Percentiles rank a stretch among this genome's conserved stretches.
Conservation (phyloP, 2,329 filamentous ascomycete genomes). For the Paecilomyces formosus region DNA sequence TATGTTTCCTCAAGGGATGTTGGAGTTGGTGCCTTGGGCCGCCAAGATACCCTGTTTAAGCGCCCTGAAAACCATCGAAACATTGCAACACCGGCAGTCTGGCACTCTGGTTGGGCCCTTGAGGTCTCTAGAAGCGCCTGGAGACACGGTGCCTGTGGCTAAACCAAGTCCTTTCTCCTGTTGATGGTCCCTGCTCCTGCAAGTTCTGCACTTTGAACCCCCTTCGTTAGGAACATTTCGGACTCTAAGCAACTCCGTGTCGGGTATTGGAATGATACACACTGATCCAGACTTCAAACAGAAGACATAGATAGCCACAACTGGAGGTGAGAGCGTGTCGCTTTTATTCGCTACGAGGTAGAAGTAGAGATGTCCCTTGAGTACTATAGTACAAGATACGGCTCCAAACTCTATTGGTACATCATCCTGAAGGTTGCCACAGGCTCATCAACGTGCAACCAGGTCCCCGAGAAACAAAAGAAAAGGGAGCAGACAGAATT, state of each 20-base stretch:
- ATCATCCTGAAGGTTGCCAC: slow-evolving; percentile 1
- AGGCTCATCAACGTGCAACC: neutral
- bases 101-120: slow-evolving; percentile 7
- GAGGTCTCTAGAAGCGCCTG: slow-evolving; percentile 6
- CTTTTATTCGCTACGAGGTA: neutral
- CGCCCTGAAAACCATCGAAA: slow-evolving; percentile 3
- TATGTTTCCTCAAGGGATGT: neutral
- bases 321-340: neutral
- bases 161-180: neutral
- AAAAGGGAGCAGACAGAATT: slow-evolving; percentile 1
- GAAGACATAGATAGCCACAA: neutral
- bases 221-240: neutral
- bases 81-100: slow-evolving; percentile 1
- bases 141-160: neutral
- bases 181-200: neutral
- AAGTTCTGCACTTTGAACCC: neutral
- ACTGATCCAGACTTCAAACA: neutral
- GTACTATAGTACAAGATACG: slow-evolving; percentile 7
- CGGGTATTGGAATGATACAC: neutral
- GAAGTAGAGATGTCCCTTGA: slow-evolving; percentile 8
- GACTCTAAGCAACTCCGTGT: neutral
- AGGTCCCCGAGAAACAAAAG: neutral
- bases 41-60: neutral
- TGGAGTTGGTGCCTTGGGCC: neutral
- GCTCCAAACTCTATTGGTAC: neutral